phyloP scores from a whole-genome alignment of 192 early-diverging fungal genomes.

The Coemansia sp. region DNA sequence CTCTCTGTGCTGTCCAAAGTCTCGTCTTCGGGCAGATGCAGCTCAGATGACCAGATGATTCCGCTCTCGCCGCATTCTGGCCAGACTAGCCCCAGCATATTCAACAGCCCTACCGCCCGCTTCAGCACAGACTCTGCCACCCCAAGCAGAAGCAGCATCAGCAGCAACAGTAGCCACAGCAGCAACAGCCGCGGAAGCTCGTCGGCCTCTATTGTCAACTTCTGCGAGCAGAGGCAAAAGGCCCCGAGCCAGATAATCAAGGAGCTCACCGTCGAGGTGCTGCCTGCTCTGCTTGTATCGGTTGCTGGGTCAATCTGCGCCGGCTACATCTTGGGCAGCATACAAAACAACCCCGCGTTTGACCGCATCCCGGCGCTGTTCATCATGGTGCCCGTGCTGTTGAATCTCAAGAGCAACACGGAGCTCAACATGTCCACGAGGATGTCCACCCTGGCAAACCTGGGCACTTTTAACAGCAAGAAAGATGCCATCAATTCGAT shows the following conservation, averaged over 20 bases:
- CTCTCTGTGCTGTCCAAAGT: background rate
- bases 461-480: slow-evolving; percentile 61
- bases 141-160: slow-evolving; percentile 3
- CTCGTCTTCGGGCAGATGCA: background rate
- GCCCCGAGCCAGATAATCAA: slow-evolving; percentile 14
- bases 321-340: slow-evolving; percentile 65
- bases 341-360: slow-evolving; percentile 71
- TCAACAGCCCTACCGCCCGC: background rate
- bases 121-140: background rate
- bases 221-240: slow-evolving; percentile 6
- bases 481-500: slow-evolving; percentile 55
- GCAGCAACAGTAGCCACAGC: background rate
- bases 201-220: too few relatives aligned
- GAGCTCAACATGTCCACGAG: slow-evolving; percentile 90
- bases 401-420: slow-evolving; percentile 89
- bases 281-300: slow-evolving; percentile 66
- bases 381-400: slow-evolving; percentile 78
- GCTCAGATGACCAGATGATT: background rate
- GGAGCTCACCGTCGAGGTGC: slow-evolving; percentile 50
- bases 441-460: slow-evolving; percentile 69
- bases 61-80: too few relatives aligned
- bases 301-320: slow-evolving; percentile 67
- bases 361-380: slow-evolving; percentile 66
- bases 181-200: too few relatives aligned
- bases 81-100: too few relatives aligned